Evolutionary conservation across 345 rosid species (phyloP), one percentile per base, ranked within the genome.

Genomic region (Populus ilicifolia): DNA sequence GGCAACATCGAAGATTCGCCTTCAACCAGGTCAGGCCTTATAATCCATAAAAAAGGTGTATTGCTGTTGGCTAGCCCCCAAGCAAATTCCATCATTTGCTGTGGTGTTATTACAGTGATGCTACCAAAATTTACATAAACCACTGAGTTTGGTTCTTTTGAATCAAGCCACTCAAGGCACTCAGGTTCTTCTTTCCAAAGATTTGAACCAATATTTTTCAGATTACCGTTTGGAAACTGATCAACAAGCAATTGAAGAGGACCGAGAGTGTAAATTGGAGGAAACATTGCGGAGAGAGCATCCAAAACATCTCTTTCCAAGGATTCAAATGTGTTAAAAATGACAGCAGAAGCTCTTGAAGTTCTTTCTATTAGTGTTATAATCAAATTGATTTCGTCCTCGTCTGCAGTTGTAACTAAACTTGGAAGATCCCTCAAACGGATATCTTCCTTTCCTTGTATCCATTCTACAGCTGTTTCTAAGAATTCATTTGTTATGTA

Each of bases 31-130:
- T 75, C 78, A 20, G 71, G 71, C 71, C 78, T 65, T 21, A 33
- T 75, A 18, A 46, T 66, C 78, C 70, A 75, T 5, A 75, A 10
- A 41, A 75, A 75, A 1, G 13, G 2, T 20, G 33, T 48, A 29
- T 66, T 65, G 62, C 50, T 75, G 39, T 48, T 75, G 20, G 71
- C 64, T 21, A 75, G 41, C 48, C 78, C 78, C 71, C 43, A 65
- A 6, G 78, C 61, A 66, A 75, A 50, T 33, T 75, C 77, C 12
- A 43, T 20, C 12, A 74, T 13, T 25, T 74, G 77, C 16, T 56
- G 21, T n/a, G 11, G 17, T 8, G 52, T 74, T 33, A 74, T 62
- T 0, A 38, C 54, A 7, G 77, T 43, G 9, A 74, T 74, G 69
- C 77, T 74, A 0, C 77, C 77, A 4, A 61, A 74, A 27, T 74